A percentile compares a stretch with the other conserved stretches of the same genome.
Conservation (phyloP, 345 rosid species). For the Aquilaria sinensis region DNA sequence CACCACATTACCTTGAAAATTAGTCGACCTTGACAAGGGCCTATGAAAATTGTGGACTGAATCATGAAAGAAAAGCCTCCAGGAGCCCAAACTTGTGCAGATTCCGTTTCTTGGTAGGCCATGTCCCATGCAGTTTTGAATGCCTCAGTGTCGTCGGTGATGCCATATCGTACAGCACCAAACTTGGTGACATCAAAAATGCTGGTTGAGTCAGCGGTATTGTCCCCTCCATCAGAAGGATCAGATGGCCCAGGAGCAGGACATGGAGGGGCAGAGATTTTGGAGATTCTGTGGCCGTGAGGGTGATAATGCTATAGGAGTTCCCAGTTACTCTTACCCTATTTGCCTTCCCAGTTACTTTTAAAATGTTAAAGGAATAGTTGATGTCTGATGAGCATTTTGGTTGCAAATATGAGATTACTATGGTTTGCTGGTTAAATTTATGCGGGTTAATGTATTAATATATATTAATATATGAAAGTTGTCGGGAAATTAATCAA, state of each 20-base stretch:
- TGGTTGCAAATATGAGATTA: too few species aligned
- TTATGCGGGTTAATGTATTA: too few species aligned
- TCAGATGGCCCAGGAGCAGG: slow-evolving; percentile 26
- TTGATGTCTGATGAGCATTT: too few species aligned
- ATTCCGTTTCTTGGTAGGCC: slow-evolving; percentile 38
- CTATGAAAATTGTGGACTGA: slow-evolving; percentile 84
- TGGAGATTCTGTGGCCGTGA: slow-evolving; percentile 28
- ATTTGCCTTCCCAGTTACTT: too few species aligned
- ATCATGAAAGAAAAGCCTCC: slow-evolving; percentile 63
- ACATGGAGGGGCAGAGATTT: slow-evolving; percentile 36
- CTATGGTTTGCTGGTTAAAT: too few species aligned
- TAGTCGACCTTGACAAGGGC: slow-evolving; percentile 73
- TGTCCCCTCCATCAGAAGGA: slow-evolving; percentile 23
- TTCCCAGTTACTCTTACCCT: too few species aligned
- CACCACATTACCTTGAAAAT: slow-evolving; percentile 51
- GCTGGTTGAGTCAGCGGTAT: slow-evolving; percentile 2
- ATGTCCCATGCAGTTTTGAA: slow-evolving; percentile 88
- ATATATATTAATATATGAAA: too few species aligned
- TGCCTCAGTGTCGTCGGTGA: slow-evolving; percentile 69
- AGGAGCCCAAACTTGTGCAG: slow-evolving; percentile 47
- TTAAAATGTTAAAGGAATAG: too few species aligned
- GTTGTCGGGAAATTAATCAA: too few species aligned
- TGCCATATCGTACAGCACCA: slow-evolving; percentile 81
- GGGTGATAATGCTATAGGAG: slow-evolving; percentile 33
- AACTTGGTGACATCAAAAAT: slow-evolving; percentile 50